phyloP scores from a whole-genome alignment of 345 rosid genomes.

The Combretum micranthum region DNA sequence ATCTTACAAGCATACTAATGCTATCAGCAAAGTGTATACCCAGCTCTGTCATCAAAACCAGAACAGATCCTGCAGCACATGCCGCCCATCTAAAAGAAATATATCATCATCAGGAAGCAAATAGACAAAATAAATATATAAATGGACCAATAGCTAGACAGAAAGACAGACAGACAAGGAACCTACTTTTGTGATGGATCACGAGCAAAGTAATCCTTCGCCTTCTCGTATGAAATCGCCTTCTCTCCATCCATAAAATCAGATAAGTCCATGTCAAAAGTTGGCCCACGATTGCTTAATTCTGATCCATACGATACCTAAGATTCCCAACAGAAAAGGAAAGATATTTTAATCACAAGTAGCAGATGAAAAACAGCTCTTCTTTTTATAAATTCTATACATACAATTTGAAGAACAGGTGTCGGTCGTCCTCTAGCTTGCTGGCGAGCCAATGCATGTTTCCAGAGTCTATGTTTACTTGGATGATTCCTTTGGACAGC shows the following conservation, averaged over 20 bases:
- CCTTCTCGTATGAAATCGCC: slow-evolving; percentile 86
- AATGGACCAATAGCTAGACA: slow-evolving; percentile 1
- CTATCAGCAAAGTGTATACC: slow-evolving; percentile 83
- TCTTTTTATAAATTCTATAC: slow-evolving; percentile 9
- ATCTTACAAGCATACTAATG: slow-evolving; percentile 83
- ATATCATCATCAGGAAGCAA: slow-evolving; percentile 1
- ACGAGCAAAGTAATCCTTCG: slow-evolving; percentile 69
- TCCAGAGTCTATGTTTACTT: slow-evolving; percentile 91
- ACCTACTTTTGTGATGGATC: slow-evolving; percentile 94
- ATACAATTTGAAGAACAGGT: slow-evolving; percentile 95
- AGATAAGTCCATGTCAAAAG: slow-evolving; percentile 98
- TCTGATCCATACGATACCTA: slow-evolving; percentile 99
- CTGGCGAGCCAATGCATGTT: slow-evolving; percentile 92
- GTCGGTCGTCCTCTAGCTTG: slow-evolving; percentile 66
- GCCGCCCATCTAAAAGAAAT: slow-evolving; percentile 87
- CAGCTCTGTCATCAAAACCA: slow-evolving; percentile 93
- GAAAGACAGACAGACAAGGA: slow-evolving; percentile 4
- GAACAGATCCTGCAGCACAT: slow-evolving; percentile 90
- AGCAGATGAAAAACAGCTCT: too few species aligned
- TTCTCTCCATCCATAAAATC: slow-evolving; percentile 80
- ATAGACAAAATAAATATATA: slow-evolving; percentile 3
- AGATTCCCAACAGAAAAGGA: slow-evolving; percentile 11
- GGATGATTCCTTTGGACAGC: slow-evolving; percentile 89
- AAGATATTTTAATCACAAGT: background rate
- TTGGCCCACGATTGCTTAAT: slow-evolving; percentile 93